Evolutionary conservation across 1,284 basidiomycete genomes (phyloP).

Genomic region (Marasmius sp.): DNA sequence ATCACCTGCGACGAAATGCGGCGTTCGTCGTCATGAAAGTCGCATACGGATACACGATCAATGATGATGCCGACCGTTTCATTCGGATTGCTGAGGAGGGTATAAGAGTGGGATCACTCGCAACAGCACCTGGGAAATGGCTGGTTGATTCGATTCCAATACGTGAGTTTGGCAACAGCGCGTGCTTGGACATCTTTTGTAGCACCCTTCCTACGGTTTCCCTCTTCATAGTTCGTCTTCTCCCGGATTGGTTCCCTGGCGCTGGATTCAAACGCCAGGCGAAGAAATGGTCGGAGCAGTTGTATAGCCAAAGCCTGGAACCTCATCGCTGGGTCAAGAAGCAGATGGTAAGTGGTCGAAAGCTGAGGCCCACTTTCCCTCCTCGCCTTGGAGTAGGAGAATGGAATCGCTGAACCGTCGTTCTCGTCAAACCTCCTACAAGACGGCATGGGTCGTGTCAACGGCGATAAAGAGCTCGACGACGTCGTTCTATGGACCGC

Average conservation of each 20-base stretch:
- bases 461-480: constrained; percentile 12
- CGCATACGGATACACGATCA: constrained; percentile 17
- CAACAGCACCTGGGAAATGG: constrained; percentile 17
- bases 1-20: constrained; percentile 13
- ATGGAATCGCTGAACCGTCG: constrained; percentile 15
- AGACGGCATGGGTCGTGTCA: constrained; percentile 4
- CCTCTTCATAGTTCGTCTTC: constrained; percentile 6
- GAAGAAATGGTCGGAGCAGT: constrained; percentile 12
- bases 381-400: constrained; percentile 4
- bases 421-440: constrained; percentile 16
- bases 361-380: background rate
- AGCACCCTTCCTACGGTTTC: background rate
- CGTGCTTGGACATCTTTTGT: background rate
- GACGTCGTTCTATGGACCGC: constrained; percentile 19
- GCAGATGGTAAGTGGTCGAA: constrained; percentile 12
- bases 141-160: constrained; percentile 18
- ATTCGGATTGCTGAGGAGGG: constrained; percentile 13
- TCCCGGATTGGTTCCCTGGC: background rate
- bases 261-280: constrained; percentile 11
- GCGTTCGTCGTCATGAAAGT: constrained; percentile 19
- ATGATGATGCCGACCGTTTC: constrained; percentile 16
- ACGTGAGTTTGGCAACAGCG: constrained; percentile 6
- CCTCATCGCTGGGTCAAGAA: constrained; percentile 18
- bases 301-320: constrained; percentile 9
- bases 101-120: constrained; percentile 13